phyloP scores from a whole-genome alignment of 2,329 filamentous ascomycete species.

The Zymoseptoria crescenta region DNA sequence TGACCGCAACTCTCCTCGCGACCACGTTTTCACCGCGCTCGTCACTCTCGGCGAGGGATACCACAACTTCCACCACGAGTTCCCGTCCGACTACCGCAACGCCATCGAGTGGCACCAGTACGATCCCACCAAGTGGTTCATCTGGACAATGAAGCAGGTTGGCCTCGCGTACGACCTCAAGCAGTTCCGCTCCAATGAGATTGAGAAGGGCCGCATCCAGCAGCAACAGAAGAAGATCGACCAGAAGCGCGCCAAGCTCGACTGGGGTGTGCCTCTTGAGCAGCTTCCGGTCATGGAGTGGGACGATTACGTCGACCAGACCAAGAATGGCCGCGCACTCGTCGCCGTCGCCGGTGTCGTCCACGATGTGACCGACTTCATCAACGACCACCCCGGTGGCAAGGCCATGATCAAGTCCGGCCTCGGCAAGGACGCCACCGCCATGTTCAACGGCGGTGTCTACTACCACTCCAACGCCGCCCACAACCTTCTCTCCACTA shows the following conservation, averaged over 20 bases:
- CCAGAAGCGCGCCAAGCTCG: constrained; percentile 70
- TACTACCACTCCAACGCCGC: constrained; percentile 86
- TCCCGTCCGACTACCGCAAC: constrained; percentile 88
- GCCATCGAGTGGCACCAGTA: constrained; percentile 88
- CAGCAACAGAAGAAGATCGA: constrained; percentile 90
- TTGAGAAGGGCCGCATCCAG: constrained; percentile 84
- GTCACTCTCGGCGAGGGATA: constrained; percentile 83
- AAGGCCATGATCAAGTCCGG: constrained; percentile 76
- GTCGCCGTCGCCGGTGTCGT: constrained; percentile 76
- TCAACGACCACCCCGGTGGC: constrained; percentile 84
- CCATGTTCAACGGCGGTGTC: constrained; percentile 86
- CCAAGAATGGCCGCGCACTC: constrained; percentile 69
- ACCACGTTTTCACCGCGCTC: constrained; percentile 77
- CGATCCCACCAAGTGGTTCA: constrained; percentile 84
- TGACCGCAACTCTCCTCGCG: constrained; percentile 83
- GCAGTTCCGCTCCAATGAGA: constrained; percentile 85
- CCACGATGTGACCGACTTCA: constrained; percentile 76
- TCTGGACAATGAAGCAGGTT: constrained; percentile 76
- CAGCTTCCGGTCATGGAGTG: constrained; percentile 78
- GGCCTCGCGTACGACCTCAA: constrained; percentile 81
- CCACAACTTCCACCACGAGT: constrained; percentile 95
- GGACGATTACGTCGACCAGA: constrained; percentile 74
- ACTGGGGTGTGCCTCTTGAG: constrained; percentile 81
- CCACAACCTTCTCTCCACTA: constrained; percentile 80
- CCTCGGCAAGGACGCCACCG: constrained; percentile 79